These are phyloP conservation scores for Cercophora sp. DNA, from an alignment of 495 filamentous ascomycete genomes.

Conservation along the genomic window DNA sequence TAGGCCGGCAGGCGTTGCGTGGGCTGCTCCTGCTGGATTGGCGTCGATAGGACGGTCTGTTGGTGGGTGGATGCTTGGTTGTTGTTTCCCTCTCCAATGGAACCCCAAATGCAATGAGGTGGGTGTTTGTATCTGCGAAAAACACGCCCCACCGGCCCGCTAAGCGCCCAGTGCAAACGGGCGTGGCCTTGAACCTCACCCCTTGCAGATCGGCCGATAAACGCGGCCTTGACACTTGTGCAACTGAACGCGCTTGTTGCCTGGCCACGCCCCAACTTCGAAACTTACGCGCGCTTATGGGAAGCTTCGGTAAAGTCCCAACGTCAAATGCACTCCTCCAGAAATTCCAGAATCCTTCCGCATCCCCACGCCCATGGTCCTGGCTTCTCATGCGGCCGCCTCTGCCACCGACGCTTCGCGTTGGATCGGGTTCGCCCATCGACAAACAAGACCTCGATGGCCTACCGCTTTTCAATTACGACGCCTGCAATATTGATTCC, in stretches of 20 bases:
- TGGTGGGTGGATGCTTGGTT: neutral
- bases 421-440: constrained; percentile 2
- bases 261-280: neutral
- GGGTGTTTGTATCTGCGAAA: neutral
- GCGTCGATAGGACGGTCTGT: no score
- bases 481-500: neutral
- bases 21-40: neutral
- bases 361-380: constrained; percentile 4
- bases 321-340: neutral
- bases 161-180: neutral
- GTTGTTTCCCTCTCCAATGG: no score
- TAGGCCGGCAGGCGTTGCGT: neutral
- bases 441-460: neutral
- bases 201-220: constrained; percentile 5
- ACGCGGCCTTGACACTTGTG: neutral
- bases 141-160: neutral
- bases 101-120: neutral
- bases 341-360: neutral
- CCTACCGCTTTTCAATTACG: neutral
- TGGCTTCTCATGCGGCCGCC: constrained; percentile 1
- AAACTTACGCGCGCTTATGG: constrained; percentile 5
- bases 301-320: neutral
- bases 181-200: neutral
- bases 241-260: constrained; percentile 5
- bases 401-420: constrained; percentile 2